Evolutionary conservation across 805 yeast genomes (phyloP), one percentile per base, ranked within the genome.

Genomic region (Kuraishia borneana): DNA sequence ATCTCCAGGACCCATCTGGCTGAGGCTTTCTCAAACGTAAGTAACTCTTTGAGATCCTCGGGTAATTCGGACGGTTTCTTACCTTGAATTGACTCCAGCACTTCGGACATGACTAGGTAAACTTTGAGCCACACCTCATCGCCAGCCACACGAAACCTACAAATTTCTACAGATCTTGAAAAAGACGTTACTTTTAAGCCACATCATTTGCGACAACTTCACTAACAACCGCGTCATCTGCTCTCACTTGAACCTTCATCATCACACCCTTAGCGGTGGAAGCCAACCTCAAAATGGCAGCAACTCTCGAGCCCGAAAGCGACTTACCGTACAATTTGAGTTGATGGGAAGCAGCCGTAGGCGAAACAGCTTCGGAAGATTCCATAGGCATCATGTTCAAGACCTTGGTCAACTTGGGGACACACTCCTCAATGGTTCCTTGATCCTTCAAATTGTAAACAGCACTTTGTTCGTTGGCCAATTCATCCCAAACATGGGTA

Each of bases 301-400:
- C 76, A 48, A 76, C 65, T 48, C 71, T 74, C 36, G 56, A 56
- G 12, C 76, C 71, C 23, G 71, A 65, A 21, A 73, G 59, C 45
- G 83, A 75, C 61, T 81, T 82, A 51, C 96, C 97, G 49, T 69
- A 83, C 47, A 87, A 61, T 61, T 85, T 87, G 60, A 92, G 66
- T 9, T 73, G 64, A 53, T 88, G 96, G 31, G 73, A 67, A 16
- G 68, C 48, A 6, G 63, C 62, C 18, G 75, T 55, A n/a, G n/a
- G n/a, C 26, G 73, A 68, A 17, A 83, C 83, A 36, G 58, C 54
- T 42, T 82, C 92, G 3, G 81, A 64, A 28, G 80, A 79, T 42
- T 83, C 94, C 48, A 83, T 62, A 22, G 96, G 76, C 63, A 72
- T 59, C 69, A 83, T 68, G 26, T 76, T 69, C 42, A 85, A 68